phyloP scores from a whole-genome alignment of 257 asterid species.

The Penstemon newberryi region DNA sequence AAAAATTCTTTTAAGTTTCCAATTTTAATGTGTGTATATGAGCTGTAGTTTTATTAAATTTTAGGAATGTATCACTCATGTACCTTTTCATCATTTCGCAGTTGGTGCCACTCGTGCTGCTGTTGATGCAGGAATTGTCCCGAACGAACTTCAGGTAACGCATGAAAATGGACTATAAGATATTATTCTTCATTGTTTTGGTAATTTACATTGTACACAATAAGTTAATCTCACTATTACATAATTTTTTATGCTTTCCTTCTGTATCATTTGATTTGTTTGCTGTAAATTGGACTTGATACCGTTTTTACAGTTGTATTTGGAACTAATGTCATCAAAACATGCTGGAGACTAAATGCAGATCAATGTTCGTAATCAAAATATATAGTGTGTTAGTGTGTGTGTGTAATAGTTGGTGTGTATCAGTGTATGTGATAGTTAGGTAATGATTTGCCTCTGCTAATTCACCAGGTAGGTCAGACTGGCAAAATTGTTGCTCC shows the following conservation, averaged over 20 bases:
- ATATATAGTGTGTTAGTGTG: neutral
- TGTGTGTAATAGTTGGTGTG: too few species aligned
- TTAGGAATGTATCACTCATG: neutral
- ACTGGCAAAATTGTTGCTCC: conserved; percentile 98
- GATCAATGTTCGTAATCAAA: neutral
- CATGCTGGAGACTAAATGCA: neutral
- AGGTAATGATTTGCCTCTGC: neutral
- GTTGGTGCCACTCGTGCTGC: conserved; percentile 99
- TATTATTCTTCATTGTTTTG: neutral
- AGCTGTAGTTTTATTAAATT: too few species aligned
- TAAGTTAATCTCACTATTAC: neutral
- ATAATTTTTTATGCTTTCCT: conserved; percentile 9
- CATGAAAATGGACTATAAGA: neutral
- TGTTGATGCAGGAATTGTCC: conserved; percentile 96
- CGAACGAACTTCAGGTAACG: conserved; percentile 92
- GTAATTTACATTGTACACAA: neutral
- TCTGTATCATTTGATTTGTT: neutral
- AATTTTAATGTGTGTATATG: neutral
- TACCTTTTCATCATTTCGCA: conserved; percentile 30
- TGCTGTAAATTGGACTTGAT: conserved; percentile 15
- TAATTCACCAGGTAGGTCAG: conserved; percentile 81
- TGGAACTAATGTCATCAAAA: conserved; percentile 2
- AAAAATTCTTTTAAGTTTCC: neutral
- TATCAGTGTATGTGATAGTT: conserved; percentile 2
- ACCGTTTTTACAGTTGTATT: neutral